Evolutionary conservation across 1,284 basidiomycete genomes (phyloP), one percentile per base, ranked within the genome.

Genomic region (Singerocomus inundabilis): DNA sequence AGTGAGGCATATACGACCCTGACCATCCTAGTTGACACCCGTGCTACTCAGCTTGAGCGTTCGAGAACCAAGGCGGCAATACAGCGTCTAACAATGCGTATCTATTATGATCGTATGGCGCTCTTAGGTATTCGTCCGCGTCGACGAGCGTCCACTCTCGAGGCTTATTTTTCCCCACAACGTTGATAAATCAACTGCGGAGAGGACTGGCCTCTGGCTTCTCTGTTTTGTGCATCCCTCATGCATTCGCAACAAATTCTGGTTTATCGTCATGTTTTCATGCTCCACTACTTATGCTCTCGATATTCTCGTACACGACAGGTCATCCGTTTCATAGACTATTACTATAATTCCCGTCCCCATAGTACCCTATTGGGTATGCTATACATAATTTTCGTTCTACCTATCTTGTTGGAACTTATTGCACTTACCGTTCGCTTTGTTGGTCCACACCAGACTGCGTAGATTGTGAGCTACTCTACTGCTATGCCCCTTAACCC

Each of bases 21-120:
- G 36, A 16, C 33, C 37, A 46, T 48, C 15, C 35, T 28, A 88
- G 86, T 78, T 35, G 87, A 89, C 62, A 83, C 81, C 4, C 80
- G 84, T 41, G 85, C 83, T 18, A 80, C 82, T 8, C 80, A 85
- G 62, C 73, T 89, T 31, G 87, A 88, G 53, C 80, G 87, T 36
- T 87, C 87, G 5, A 75, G 80, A 44, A 76, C 81, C 2, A 89
- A 88, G 58, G 82, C 79, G 2, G 74, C 75, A 1, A 66, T 88
- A 45, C 84, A 88, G 59, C 78, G 77, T 39, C 64, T 87, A 11
- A 72, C 77, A 6, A 75, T 84, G 70, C 77, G 82, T n/a, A 67
- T 88, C 16, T 65, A 78, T 57, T 87, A 85, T 58, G 82, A 85
- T 58, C 78, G 77, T 39, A 61, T 69, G 43, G 63, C 70, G 21